phyloP scores from a whole-genome alignment of 2,329 filamentous ascomycete species.

The Paraconiothyrium brasiliense region DNA sequence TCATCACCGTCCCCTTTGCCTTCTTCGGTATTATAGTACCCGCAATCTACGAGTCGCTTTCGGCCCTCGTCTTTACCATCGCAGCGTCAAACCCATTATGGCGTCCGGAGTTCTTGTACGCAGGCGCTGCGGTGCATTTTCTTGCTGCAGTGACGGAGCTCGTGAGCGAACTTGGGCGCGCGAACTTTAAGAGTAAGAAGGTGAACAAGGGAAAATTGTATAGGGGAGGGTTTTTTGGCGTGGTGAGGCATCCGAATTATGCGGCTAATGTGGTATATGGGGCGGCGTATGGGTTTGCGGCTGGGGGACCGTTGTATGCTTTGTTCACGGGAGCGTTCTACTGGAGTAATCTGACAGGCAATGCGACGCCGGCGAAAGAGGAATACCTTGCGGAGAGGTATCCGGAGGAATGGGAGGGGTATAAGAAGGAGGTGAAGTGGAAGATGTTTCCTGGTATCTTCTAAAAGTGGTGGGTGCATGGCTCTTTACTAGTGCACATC shows the following conservation, averaged over 20 bases:
- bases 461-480: neutral
- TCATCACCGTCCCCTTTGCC: conserved; percentile 5
- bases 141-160: conserved; percentile 2
- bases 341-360: conserved; percentile 13
- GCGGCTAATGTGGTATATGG: conserved; percentile 15
- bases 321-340: conserved; percentile 8
- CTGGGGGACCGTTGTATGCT: conserved; percentile 10
- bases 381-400: conserved; percentile 8
- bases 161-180: neutral
- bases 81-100: conserved; percentile 5
- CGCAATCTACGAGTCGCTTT: conserved; percentile 3
- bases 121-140: conserved; percentile 6
- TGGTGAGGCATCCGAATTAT: conserved; percentile 15
- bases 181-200: neutral
- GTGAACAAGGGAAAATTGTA: conserved; percentile 9
- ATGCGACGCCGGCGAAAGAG: conserved; percentile 16
- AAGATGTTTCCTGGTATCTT: conserved; percentile 16
- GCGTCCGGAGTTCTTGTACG: neutral
- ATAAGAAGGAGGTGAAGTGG: conserved; percentile 13
- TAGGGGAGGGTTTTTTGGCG: conserved; percentile 1
- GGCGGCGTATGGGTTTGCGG: conserved; percentile 15
- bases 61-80: neutral
- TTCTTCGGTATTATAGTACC: conserved; percentile 6
- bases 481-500: neutral
- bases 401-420: conserved; percentile 11